Evolutionary conservation across 768 basidiomycete species (phyloP).

Genomic region (Kwoniella botswanensis): DNA sequence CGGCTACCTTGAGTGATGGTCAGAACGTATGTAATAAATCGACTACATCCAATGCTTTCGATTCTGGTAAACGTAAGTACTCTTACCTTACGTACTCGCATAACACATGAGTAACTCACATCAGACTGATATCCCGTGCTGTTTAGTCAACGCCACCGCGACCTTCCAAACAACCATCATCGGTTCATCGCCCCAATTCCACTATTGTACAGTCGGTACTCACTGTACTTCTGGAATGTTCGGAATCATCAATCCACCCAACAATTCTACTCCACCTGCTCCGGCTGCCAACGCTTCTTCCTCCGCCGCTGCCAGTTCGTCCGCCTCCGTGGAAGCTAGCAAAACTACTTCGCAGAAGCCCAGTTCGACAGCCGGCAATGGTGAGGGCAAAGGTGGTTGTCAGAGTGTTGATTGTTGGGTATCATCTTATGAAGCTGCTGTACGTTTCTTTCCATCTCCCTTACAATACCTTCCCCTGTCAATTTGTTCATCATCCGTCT

Average conservation of each 20-base stretch:
- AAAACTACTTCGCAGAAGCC: constrained; percentile 23
- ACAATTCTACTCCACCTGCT: constrained; percentile 2
- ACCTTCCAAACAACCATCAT: constrained; percentile 26
- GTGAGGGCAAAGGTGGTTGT: constrained; percentile 23
- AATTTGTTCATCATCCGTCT: too few species aligned
- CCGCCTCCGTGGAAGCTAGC: constrained; percentile 2
- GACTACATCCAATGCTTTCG: constrained; percentile 31
- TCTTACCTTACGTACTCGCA: too few species aligned
- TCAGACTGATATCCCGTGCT: too few species aligned
- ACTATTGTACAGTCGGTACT: constrained; percentile 41
- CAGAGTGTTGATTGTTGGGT: constrained; percentile 41
- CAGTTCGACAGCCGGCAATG: constrained; percentile 29
- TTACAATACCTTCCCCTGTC: not conserved
- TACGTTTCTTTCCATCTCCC: constrained; percentile 16
- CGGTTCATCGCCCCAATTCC: constrained; percentile 31
- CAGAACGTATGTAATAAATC: constrained; percentile 46
- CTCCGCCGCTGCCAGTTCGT: not conserved
- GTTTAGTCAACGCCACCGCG: constrained; percentile 48
- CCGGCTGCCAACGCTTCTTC: not conserved
- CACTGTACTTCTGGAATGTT: constrained; percentile 49
- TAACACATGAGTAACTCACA: not conserved
- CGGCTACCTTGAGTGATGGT: constrained; percentile 27
- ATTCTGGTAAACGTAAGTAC: constrained; percentile 48
- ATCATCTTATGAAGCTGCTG: constrained; percentile 24
- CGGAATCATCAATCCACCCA: constrained; percentile 38